Conservation (phyloP, 164 flowering plant genomes). For the Hamamelis virginiana region DNA sequence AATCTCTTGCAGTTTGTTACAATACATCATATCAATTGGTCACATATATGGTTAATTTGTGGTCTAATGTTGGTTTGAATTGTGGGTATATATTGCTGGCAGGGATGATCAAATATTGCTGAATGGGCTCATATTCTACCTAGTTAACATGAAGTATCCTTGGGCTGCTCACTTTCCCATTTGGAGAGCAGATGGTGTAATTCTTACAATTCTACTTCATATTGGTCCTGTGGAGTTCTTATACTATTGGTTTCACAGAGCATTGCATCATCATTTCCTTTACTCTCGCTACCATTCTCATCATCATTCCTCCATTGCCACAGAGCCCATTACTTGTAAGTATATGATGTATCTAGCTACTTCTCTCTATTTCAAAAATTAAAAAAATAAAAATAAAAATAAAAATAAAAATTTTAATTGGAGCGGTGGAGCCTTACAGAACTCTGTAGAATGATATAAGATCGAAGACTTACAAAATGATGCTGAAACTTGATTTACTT, state of each 20-base stretch:
- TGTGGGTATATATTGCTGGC: neutral
- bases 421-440: no score
- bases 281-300: constrained; percentile 50
- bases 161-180: constrained; percentile 18
- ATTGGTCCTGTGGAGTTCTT: constrained; percentile 41
- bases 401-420: no score
- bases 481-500: no score
- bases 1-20: no score
- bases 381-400: no score
- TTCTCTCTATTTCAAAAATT: no score
- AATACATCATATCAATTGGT: no score
- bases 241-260: constrained; percentile 46
- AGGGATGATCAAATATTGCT: constrained; percentile 18
- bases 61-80: no score
- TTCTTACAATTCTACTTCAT: constrained; percentile 25
- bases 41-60: no score
- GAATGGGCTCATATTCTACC: constrained; percentile 26
- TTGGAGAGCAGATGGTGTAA: constrained; percentile 35
- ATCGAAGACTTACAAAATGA: no score
- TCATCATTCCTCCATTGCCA: constrained; percentile 43
- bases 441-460: no score
- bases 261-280: constrained; percentile 43
- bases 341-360: neutral
- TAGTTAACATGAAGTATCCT: neutral
- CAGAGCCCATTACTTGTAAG: constrained; percentile 44